These are phyloP conservation scores for Monosporozyma aquatica DNA, from an alignment of 805 yeast genomes.

Conservation along the genomic window DNA sequence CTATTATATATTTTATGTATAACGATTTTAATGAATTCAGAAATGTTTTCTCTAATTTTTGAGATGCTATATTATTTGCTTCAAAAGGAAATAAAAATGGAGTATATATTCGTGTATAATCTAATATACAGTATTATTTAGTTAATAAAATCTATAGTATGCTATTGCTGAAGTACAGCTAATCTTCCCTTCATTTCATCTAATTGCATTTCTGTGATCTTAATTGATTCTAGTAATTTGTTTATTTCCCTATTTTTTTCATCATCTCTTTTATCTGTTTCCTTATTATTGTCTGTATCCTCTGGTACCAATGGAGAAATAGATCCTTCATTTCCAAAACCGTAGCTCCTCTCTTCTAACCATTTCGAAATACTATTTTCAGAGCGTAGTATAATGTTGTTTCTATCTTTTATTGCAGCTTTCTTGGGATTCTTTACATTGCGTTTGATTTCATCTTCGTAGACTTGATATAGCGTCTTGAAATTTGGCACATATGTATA, in stretches of 20 bases:
- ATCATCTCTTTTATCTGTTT: not conserved
- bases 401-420: slow-evolving; percentile 7
- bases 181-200: slow-evolving; percentile 20
- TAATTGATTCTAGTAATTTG: slow-evolving; percentile 21
- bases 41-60: not conserved
- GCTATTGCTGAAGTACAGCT: slow-evolving; percentile 4
- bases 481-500: slow-evolving; percentile 35
- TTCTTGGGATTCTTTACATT: slow-evolving; percentile 6
- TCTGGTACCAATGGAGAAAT: not conserved
- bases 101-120: not conserved
- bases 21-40: too few species aligned
- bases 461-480: slow-evolving; percentile 30
- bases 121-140: not conserved
- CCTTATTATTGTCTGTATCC: not conserved
- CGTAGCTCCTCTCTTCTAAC: slow-evolving; percentile 35
- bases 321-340: not conserved
- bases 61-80: not conserved
- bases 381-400: slow-evolving; percentile 34
- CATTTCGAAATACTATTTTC: slow-evolving; percentile 69
- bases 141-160: slow-evolving; percentile 4
- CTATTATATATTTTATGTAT: too few species aligned
- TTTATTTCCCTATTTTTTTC: slow-evolving; percentile 1
- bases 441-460: slow-evolving; percentile 24
- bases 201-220: slow-evolving; percentile 25
- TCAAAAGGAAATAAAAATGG: not conserved